Evolutionary conservation across 805 yeast species (phyloP).

Genomic region (Metahyphopichia silvanorum): DNA sequence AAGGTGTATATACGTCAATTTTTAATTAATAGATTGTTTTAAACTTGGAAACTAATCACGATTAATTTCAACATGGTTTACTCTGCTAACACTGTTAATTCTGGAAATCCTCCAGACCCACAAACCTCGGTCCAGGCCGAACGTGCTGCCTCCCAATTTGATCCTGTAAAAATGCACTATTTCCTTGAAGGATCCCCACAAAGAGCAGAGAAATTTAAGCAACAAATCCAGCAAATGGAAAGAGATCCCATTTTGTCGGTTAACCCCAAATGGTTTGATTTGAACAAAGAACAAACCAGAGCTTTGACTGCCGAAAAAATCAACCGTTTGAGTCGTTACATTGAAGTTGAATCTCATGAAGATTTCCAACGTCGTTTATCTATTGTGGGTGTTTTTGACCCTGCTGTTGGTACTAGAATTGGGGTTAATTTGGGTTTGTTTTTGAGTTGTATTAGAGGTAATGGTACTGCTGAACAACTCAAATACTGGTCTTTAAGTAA

Average conservation of each 20-base stretch:
- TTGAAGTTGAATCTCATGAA: conserved; percentile 47
- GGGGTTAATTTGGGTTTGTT: conserved; percentile 90
- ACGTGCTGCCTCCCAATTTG: conserved; percentile 28
- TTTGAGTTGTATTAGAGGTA: conserved; percentile 76
- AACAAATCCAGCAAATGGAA: conserved; percentile 55
- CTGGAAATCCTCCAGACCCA: conserved; percentile 31
- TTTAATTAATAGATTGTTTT: neutral
- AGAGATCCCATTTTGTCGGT: conserved; percentile 65
- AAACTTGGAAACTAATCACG: neutral
- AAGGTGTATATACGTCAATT: no score
- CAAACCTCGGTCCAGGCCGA: conserved; percentile 26
- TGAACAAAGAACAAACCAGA: conserved; percentile 54
- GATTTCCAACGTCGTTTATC: conserved; percentile 58
- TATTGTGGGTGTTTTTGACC: conserved; percentile 65
- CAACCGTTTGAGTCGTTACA: conserved; percentile 56
- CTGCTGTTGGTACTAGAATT: conserved; percentile 73
- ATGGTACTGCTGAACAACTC: conserved; percentile 82
- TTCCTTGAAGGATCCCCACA: conserved; percentile 40
- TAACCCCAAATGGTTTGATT: conserved; percentile 54
- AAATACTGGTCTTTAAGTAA: conserved; percentile 76
- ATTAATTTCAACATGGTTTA: neutral
- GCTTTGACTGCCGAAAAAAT: conserved; percentile 60
- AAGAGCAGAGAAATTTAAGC: conserved; percentile 45
- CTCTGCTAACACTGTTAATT: conserved; percentile 18
- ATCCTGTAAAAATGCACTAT: conserved; percentile 37